Base-by-base conservation (phyloP, 345 rosid species). In the Aethionema arabicum region DNA sequence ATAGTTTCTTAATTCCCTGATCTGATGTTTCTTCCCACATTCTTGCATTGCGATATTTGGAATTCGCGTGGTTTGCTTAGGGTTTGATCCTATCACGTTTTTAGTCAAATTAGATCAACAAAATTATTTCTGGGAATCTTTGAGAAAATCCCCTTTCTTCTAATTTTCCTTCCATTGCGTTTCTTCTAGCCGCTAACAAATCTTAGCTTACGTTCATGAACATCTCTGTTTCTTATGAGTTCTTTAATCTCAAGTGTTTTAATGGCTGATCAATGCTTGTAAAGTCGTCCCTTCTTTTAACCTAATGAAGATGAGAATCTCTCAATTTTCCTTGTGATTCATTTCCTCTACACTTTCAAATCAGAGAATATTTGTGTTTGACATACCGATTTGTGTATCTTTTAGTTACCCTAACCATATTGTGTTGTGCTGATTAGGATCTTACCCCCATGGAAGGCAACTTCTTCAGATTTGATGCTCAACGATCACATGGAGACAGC, bases 401-500 rank as follows among this genome's bases (percentile, higher is more conserved):
- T 21, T 21, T 21, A 21, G 27, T 21, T 1, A 21, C 27, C 27
- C 27, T 59, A 33, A 52, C 5, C 8, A 41, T 70, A 4, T 29
- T 40, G 7, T 61, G 11, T 52, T 8, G 32, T 54, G 39, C 41
- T 32, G 40, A 39, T 63, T 80, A 79, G 85, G 66, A 56, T 60
- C 35, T 47, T 55, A 51, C 10, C 32, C 16, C 59, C 31, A 78
- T 76, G 80, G 84, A 77, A 55, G 77, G 70, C 9, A 72, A 59
- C 42, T 63, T 80, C 46, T 67, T 68, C 46, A 78, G 73, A 66
- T 76, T 71, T 3, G 83, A 71, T 61, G 50, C 78, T 31, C 42
- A 32, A 40, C 74, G 35, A 57, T 76, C 64, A 37, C 64, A 79
- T 44, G 74, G 74, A 11, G 68, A 67, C 36, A 72, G 72, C 54